Base-by-base conservation (phyloP, 2,329 filamentous ascomycete species). In the Talaromyces sp. region DNA sequence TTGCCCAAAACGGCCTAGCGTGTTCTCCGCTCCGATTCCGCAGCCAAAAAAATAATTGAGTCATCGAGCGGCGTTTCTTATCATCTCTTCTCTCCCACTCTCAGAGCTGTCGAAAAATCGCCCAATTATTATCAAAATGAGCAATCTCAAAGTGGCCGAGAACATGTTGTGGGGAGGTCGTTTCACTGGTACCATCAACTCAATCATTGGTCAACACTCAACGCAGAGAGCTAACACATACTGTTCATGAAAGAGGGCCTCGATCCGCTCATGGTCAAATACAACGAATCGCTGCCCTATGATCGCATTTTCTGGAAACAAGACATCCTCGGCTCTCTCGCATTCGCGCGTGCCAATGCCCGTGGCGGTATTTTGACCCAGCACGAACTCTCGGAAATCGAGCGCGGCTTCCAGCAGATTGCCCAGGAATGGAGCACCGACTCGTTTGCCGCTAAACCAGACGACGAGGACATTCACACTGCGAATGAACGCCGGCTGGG, bases 231-330 rank as follows among this genome's bases (percentile, higher is more conserved):
- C 26, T 41, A 43, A 43, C 14, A 89, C 9, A 43, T 32, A 14
- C n/a, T 56, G 17, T 49, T 41, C 21, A 8, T 19, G n/a, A 17
- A 21, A 61, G 89, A 90, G 80, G 89, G 85, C 67, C 85, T 93
- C 66, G 90, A 96, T 77, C 90, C 91, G 58, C 83, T 96, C 57
- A 96, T 96, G 91, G 83, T 87, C 63, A 82, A 89, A 66, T 96
- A 93, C 81, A 96, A 96, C 74, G 87, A 88, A 69, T 89, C 85
- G 58, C 88, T 96, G 67, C 86, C 85, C 72, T 93, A 89, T 76
- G 91, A 96, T 76, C 86, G 87, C 66, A 81, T 82, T 58, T 87
- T 96, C 68, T 90, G 91, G 79, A 86, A 86, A 63, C 85, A 95
- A 73, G 91, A 96, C 69, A 92, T 96, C 68, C 82, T 84, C 11